These are phyloP conservation scores for Aspergillus ostianus DNA, from an alignment of 495 filamentous ascomycete genomes.

Conservation along the genomic window DNA sequence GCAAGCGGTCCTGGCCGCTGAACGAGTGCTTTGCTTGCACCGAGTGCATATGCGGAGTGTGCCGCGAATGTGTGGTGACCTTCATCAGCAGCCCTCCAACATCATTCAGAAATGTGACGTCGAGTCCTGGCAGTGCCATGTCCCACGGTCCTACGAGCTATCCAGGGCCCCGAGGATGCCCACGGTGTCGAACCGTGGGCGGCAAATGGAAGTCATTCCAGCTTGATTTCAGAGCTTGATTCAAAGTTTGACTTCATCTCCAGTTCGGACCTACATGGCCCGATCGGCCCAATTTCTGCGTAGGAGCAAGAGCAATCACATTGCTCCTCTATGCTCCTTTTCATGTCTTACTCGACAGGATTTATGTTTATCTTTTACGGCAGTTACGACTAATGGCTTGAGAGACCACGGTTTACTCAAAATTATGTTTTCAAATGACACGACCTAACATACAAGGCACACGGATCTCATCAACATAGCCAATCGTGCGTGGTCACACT, in stretches of 20 bases:
- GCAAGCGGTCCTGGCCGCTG: conserved; percentile 68
- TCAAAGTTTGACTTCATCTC: too few species aligned
- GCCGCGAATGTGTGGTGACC: conserved; percentile 78
- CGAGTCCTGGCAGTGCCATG: conserved; percentile 36
- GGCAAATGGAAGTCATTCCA: conserved; percentile 57
- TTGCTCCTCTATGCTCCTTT: not conserved
- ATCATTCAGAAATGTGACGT: conserved; percentile 43
- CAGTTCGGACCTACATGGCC: too few species aligned
- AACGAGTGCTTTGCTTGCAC: conserved; percentile 87
- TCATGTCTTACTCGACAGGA: not conserved
- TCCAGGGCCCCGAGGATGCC: conserved; percentile 46
- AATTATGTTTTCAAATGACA: conserved; percentile 19
- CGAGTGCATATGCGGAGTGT: conserved; percentile 90
- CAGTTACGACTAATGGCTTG: conserved; percentile 41
- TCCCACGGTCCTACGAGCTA: conserved; percentile 41
- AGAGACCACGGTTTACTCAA: conserved; percentile 18
- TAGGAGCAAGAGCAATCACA: too few species aligned
- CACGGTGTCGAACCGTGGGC: conserved; percentile 48
- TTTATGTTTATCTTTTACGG: conserved; percentile 31
- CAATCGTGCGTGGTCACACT: conserved; percentile 1
- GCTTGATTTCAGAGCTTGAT: conserved; percentile 40
- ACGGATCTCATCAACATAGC: not conserved
- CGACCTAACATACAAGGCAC: conserved; percentile 9
- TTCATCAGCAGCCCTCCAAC: conserved; percentile 56
- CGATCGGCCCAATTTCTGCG: too few species aligned